Percentiles rank a stretch among this genome's conserved stretches.
These are phyloP conservation scores for Microascus cirrosus DNA, from an alignment of 2,329 filamentous ascomycete genomes.

Conservation along the genomic window DNA sequence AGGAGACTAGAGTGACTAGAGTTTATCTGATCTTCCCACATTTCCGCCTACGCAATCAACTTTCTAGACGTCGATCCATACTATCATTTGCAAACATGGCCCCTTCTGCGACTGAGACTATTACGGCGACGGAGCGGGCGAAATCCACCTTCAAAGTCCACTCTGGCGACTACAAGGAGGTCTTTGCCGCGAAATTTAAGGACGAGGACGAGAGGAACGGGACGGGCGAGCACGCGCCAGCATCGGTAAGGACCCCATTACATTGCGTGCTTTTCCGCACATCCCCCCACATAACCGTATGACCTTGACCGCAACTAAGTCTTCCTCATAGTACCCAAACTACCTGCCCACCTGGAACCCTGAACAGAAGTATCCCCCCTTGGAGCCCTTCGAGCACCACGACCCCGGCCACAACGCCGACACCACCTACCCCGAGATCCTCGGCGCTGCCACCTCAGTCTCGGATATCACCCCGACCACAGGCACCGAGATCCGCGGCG, in stretches of 20 bases:
- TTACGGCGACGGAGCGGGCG: neutral
- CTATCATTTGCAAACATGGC: neutral
- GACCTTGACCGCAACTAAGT: neutral
- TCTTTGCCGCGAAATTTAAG: neutral
- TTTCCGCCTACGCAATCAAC: neutral
- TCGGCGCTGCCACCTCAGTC: constrained; percentile 39
- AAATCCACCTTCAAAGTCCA: neutral
- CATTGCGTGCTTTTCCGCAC: neutral
- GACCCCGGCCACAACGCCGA: constrained; percentile 71
- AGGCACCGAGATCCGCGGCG: constrained; percentile 58
- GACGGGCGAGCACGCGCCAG: neutral
- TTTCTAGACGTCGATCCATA: neutral
- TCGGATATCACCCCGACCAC: constrained; percentile 61
- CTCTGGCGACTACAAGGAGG: constrained; percentile 2
- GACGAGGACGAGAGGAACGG: constrained; percentile 4
- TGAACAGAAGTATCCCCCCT: constrained; percentile 51
- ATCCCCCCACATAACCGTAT: neutral
- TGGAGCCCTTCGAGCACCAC: constrained; percentile 59
- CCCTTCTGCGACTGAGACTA: neutral
- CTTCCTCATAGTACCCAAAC: constrained; percentile 43
- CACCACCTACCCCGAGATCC: constrained; percentile 54
- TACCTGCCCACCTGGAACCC: constrained; percentile 65
- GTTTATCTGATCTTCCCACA: neutral
- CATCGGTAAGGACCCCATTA: neutral
- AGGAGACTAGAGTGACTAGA: neutral